Evolutionary conservation across 257 asterid genomes (phyloP).

Genomic region (Ilex aquifolium): DNA sequence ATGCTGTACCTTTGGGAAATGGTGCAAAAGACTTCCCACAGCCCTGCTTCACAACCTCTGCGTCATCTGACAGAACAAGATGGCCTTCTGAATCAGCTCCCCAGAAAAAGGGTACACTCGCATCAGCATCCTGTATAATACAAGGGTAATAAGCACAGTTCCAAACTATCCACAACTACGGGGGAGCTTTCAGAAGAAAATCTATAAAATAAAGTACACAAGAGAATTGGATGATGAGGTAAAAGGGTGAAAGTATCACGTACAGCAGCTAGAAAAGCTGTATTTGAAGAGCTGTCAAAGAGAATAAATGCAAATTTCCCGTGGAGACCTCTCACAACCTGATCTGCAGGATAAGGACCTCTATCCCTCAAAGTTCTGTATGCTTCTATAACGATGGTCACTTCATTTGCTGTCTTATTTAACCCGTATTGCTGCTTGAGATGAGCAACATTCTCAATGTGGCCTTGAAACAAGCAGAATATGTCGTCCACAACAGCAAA

Average conservation of each 20-base stretch:
- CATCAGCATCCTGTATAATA: constrained; percentile 58
- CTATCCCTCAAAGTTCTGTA: constrained; percentile 89
- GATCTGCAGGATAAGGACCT: constrained; percentile 96
- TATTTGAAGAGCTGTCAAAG: constrained; percentile 52
- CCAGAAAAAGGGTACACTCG: constrained; percentile 82
- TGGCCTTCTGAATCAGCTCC: constrained; percentile 86
- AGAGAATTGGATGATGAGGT: too few relatives aligned
- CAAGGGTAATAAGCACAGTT: too few relatives aligned
- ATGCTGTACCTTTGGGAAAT: constrained; percentile 73
- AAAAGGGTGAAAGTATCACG: constrained; percentile 16
- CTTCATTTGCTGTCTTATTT: constrained; percentile 83
- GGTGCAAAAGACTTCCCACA: constrained; percentile 90
- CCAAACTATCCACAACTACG: too few relatives aligned
- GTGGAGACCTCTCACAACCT: constrained; percentile 78
- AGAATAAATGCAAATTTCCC: constrained; percentile 84
- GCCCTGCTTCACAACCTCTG: constrained; percentile 71
- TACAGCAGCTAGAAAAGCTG: constrained; percentile 69
- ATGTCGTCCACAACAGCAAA: constrained; percentile 86
- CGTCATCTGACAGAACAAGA: constrained; percentile 73
- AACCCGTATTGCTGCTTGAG: constrained; percentile 94
- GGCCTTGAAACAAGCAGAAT: constrained; percentile 94
- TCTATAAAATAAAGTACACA: background rate
- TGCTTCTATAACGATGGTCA: constrained; percentile 82
- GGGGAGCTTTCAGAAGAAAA: background rate
- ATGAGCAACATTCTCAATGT: constrained; percentile 76